Evolutionary conservation across 306 rosid genomes (phyloP).

Genomic region (Cucurbita moschata): DNA sequence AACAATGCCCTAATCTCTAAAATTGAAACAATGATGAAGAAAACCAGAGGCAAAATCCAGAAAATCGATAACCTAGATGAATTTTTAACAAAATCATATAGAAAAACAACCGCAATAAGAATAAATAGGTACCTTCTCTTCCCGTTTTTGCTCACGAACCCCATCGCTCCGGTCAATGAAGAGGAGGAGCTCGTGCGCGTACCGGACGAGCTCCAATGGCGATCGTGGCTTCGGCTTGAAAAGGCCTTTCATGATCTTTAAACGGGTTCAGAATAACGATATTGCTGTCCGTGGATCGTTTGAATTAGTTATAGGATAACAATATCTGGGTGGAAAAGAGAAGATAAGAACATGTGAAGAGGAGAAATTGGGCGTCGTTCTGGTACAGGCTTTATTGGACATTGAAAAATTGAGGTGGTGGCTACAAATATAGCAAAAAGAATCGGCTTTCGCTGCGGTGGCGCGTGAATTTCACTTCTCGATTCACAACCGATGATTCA

Average conservation of each 20-base stretch:
- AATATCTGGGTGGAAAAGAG: not conserved
- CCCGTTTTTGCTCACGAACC: conserved; percentile 23
- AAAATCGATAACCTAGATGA: not conserved
- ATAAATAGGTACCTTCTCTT: conserved; percentile 26
- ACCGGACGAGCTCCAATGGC: conserved; percentile 33
- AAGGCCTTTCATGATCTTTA: conserved; percentile 17
- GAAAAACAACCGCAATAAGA: not conserved
- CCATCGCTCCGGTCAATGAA: conserved; percentile 12
- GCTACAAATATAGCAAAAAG: conserved; percentile 1
- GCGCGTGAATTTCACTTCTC: not conserved
- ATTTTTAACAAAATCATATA: not conserved
- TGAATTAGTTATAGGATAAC: not conserved
- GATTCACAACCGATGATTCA: not conserved
- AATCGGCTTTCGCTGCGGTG: not conserved
- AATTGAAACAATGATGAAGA: not conserved
- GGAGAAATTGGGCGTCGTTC: not conserved
- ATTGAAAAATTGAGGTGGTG: conserved; percentile 1
- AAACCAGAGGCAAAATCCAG: not conserved
- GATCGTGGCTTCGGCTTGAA: conserved; percentile 29
- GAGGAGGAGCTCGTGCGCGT: conserved; percentile 21
- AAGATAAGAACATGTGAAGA: not conserved
- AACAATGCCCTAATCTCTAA: not conserved
- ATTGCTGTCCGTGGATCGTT: not conserved
- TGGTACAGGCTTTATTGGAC: conserved; percentile 13
- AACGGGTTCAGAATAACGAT: not conserved